Evolutionary conservation across 1,284 basidiomycete species (phyloP).

Genomic region (Ceratobasidium sp.): DNA sequence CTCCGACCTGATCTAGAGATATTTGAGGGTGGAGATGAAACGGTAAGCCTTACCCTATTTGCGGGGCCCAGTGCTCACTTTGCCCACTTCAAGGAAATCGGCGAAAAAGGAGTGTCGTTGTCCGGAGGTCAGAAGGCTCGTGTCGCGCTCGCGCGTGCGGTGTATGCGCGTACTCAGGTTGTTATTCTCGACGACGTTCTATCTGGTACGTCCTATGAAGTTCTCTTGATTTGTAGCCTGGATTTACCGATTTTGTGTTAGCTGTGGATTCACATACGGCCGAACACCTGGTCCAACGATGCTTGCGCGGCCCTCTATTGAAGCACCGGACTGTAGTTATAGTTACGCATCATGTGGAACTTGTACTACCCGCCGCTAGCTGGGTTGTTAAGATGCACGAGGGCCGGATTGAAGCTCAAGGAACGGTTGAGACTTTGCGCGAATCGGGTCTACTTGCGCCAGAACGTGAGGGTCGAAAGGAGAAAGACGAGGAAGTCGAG

Average conservation of each 20-base stretch:
- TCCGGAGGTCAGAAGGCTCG: constrained; percentile 64
- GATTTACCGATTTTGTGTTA: constrained; percentile 30
- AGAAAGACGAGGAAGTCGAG: too few relatives aligned
- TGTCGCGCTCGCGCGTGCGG: constrained; percentile 63
- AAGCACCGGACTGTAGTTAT: constrained; percentile 59
- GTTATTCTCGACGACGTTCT: constrained; percentile 58
- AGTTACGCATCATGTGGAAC: constrained; percentile 61
- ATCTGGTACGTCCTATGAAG: constrained; percentile 14
- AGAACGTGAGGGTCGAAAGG: constrained; percentile 53
- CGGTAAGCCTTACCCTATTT: constrained; percentile 4
- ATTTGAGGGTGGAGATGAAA: constrained; percentile 56
- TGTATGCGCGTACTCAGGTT: constrained; percentile 64
- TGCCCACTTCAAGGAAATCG: constrained; percentile 41
- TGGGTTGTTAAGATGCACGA: constrained; percentile 83
- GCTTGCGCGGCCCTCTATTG: constrained; percentile 51
- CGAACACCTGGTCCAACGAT: constrained; percentile 8
- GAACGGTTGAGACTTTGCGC: constrained; percentile 71
- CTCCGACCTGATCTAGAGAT: constrained; percentile 56
- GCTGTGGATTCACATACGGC: constrained; percentile 46
- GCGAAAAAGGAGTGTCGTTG: constrained; percentile 41
- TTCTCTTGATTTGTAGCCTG: not conserved
- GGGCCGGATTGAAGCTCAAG: constrained; percentile 78
- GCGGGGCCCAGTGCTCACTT: not conserved
- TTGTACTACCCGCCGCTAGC: constrained; percentile 74
- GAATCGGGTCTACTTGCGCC: constrained; percentile 69